Evolutionary conservation across 345 rosid species (phyloP).

Genomic region (Durio zibethinus): DNA sequence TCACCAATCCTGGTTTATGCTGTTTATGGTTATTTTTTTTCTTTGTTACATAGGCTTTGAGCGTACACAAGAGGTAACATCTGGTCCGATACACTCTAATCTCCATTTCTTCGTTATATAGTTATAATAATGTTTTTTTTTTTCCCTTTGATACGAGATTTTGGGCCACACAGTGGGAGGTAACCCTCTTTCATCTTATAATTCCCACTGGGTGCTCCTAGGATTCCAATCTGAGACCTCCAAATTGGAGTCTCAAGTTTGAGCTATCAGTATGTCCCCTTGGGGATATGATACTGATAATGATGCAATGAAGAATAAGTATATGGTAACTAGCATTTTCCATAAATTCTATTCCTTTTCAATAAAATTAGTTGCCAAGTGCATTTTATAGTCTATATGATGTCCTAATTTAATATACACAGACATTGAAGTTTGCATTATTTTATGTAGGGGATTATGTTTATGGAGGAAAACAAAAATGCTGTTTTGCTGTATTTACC

Average conservation of each 20-base stretch:
- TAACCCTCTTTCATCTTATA: background rate
- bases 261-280: background rate
- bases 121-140: background rate
- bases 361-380: background rate
- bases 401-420: background rate
- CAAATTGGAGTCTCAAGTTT: background rate
- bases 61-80: background rate
- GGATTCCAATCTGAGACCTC: background rate
- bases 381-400: background rate
- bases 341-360: background rate
- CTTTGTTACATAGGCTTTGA: background rate
- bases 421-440: background rate
- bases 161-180: background rate
- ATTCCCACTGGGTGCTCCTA: background rate
- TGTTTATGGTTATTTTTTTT: no score
- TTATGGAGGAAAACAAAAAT: background rate
- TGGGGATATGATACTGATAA: background rate
- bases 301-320: background rate
- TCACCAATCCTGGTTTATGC: background rate
- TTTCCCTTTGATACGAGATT: background rate
- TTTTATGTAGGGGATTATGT: background rate
- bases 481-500: background rate
- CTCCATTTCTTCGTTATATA: background rate
- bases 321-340: background rate
- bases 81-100: background rate